These are phyloP conservation scores for Botrytis elliptica DNA, from an alignment of 2,329 filamentous ascomycete genomes.

Conservation along the genomic window DNA sequence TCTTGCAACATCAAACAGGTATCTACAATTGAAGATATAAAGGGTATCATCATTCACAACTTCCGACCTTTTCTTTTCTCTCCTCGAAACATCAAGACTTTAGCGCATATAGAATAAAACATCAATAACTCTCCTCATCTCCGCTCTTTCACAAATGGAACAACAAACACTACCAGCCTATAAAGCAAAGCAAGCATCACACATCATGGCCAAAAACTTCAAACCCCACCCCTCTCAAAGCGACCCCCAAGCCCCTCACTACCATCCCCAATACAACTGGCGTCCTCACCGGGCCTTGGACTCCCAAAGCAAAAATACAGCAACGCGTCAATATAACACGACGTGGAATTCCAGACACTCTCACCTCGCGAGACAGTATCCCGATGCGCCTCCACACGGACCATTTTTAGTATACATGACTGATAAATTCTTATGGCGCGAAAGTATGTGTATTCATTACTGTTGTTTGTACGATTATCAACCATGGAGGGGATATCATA, in stretches of 20 bases:
- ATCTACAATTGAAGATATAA: neutral
- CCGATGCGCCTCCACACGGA: neutral
- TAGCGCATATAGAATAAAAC: neutral
- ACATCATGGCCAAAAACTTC: neutral
- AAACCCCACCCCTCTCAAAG: neutral
- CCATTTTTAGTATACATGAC: neutral
- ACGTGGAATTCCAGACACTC: neutral
- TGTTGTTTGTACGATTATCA: no score
- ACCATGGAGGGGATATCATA: neutral
- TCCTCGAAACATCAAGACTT: neutral
- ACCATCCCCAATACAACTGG: neutral
- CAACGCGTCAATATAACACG: neutral
- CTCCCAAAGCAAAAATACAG: neutral
- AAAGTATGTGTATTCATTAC: neutral
- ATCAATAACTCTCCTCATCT: neutral
- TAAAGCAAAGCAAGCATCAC: neutral
- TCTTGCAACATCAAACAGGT: neutral
- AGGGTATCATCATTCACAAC: neutral
- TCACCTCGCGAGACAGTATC: neutral
- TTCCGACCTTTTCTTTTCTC: neutral
- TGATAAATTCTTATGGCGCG: neutral
- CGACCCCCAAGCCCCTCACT: no score
- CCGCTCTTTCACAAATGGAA: neutral
- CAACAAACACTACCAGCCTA: rapidly evolving
- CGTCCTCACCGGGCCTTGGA: neutral